Evolutionary conservation across 2,329 filamentous ascomycete genomes (phyloP), one percentile per base, ranked within the genome.

Genomic region (Sporothrix dimorphospora): DNA sequence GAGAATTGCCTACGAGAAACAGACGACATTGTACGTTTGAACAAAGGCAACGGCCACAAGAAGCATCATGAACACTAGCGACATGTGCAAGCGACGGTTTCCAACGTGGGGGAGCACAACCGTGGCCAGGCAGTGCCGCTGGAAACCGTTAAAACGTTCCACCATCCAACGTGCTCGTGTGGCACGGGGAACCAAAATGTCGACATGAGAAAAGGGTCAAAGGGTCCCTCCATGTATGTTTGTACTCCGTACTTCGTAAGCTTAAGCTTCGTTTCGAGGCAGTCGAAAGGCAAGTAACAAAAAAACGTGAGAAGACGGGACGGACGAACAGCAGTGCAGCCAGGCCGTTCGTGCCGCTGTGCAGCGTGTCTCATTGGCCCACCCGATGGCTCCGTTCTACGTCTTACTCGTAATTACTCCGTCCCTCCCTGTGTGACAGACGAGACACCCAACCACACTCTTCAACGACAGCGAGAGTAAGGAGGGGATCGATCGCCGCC

Each of bases 401-500:
- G n/a, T n/a, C n/a, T n/a, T n/a, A n/a, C n/a, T n/a, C n/a, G n/a
- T n/a, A n/a, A n/a, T n/a, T n/a, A 1, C 2, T 24, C 34, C 57
- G 57, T 42, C n/a, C 19, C 19, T 34, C n/a, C n/a, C 30, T 24
- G 59, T 24, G 59, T 63, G 59, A 27, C 59, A n/a, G 55, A 24
- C 34, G n/a, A n/a, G n/a, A n/a, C 7, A 40, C 30, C 11, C 19
- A 21, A 9, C 38, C n/a, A 42, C 49, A 53, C 51, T 63, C 59
- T 61, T 61, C 57, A 61, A 40, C 34, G 30, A 9, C 59, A 63
- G 38, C 24, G n/a, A n/a, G 59, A 11, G 21, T 16, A 38, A n/a
- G n/a, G 59, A n/a, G 57, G 16, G 21, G 40, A 38, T 19, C n/a
- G 68, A 70, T 70, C 68, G 24, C 40, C 68, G 53, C 40, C 24